Percentiles rank a stretch among this genome's conserved stretches.
These are phyloP conservation scores for Camelina neglecta DNA, from an alignment of 345 rosid genomes.

Conservation along the genomic window DNA sequence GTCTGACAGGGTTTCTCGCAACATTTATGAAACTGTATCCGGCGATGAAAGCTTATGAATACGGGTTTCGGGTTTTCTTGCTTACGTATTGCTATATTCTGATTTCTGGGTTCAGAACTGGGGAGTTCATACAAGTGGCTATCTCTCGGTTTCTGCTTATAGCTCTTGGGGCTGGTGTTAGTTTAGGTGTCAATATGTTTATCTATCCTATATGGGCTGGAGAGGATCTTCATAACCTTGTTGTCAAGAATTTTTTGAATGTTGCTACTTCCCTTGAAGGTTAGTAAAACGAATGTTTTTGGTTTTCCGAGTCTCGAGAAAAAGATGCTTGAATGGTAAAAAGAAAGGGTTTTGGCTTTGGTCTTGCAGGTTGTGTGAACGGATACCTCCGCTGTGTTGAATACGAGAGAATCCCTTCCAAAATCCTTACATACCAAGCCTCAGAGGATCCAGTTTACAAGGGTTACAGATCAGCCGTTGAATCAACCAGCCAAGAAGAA, in stretches of 20 bases:
- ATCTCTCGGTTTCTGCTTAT: constrained; percentile 76
- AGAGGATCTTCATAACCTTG: constrained; percentile 90
- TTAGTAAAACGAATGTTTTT: constrained; percentile 24
- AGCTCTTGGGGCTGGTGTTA: constrained; percentile 85
- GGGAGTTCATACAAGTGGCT: constrained; percentile 76
- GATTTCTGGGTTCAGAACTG: constrained; percentile 86
- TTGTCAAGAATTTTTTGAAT: constrained; percentile 77
- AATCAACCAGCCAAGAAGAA: constrained; percentile 92
- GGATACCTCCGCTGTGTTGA: constrained; percentile 74
- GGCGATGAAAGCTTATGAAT: constrained; percentile 87
- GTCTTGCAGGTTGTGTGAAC: constrained; percentile 55
- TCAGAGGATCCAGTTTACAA: constrained; percentile 86
- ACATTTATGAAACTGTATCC: constrained; percentile 81
- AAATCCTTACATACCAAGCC: constrained; percentile 87
- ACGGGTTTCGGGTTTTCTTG: constrained; percentile 89
- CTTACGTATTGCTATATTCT: constrained; percentile 77
- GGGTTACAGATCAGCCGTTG: constrained; percentile 88
- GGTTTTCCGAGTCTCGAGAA: not conserved
- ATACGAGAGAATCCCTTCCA: constrained; percentile 79
- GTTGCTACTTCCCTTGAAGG: constrained; percentile 95
- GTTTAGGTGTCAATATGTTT: constrained; percentile 74
- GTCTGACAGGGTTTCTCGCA: constrained; percentile 60
- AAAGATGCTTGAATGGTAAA: not conserved
- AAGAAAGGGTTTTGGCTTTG: not conserved
- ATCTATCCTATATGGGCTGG: constrained; percentile 99